phyloP scores from a whole-genome alignment of 495 filamentous ascomycete species.

The Cenococcum geophilum region DNA sequence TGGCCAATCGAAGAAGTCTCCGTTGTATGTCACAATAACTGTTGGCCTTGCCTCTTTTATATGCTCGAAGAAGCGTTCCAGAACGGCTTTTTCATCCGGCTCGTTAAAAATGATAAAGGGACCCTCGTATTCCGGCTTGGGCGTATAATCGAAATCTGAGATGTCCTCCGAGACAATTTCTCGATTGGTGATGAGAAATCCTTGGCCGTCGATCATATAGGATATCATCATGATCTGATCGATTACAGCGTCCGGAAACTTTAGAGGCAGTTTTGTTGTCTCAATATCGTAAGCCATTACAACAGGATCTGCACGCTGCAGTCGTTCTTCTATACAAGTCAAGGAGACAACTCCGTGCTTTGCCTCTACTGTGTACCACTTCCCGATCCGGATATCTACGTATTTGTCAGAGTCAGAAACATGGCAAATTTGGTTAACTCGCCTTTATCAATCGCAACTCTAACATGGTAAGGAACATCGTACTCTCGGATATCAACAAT shows the following conservation, averaged over 20 bases:
- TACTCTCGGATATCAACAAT: constrained; percentile 99
- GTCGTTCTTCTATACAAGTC: constrained; percentile 77
- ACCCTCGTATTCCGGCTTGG: constrained; percentile 90
- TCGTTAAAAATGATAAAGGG: constrained; percentile 98
- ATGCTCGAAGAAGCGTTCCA: constrained; percentile 92
- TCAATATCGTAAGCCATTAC: constrained; percentile 98
- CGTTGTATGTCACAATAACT: constrained; percentile 98
- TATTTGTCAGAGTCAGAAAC: neutral
- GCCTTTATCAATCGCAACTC: constrained; percentile 95
- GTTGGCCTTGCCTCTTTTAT: constrained; percentile 93
- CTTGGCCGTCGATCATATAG: constrained; percentile 99
- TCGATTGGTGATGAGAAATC: constrained; percentile 95
- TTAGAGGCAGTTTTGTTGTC: constrained; percentile 90
- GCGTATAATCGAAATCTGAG: constrained; percentile 95
- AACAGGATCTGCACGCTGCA: constrained; percentile 85
- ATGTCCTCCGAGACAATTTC: constrained; percentile 99
- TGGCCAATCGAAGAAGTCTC: constrained; percentile 99
- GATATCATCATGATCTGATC: constrained; percentile 99
- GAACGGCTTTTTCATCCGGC: constrained; percentile 76
- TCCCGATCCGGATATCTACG: constrained; percentile 85
- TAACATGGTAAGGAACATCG: constrained; percentile 98
- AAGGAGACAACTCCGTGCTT: constrained; percentile 83
- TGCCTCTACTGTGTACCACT: constrained; percentile 94
- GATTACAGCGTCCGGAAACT: constrained; percentile 92
- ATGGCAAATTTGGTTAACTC: constrained; percentile 6